Evolutionary conservation across 2,329 filamentous ascomycete genomes (phyloP).

Genomic region (Monosporascus sp.): DNA sequence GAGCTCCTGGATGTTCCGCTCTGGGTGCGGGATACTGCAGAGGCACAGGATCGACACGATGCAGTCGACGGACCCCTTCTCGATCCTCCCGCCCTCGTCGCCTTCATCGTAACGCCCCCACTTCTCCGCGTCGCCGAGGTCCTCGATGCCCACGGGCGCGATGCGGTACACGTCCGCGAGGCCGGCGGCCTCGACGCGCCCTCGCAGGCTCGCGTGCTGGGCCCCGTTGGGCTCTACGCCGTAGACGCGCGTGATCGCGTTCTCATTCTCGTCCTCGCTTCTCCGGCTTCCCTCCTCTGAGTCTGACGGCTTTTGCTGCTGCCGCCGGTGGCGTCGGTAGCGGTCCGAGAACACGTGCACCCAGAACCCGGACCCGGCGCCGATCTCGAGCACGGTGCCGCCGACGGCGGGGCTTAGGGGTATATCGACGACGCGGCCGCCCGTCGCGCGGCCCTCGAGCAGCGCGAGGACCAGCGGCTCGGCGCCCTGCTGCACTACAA

Average conservation of each 20-base stretch:
- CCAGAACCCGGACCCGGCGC: slow-evolving; percentile 58
- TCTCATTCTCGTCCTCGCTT: slow-evolving; percentile 2
- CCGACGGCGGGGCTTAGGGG: slow-evolving; percentile 32
- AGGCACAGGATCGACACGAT: slow-evolving; percentile 57
- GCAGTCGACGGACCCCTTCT: slow-evolving; percentile 48
- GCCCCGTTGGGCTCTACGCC: slow-evolving; percentile 59
- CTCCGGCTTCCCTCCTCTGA: slow-evolving; percentile 1
- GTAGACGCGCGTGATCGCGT: slow-evolving; percentile 42
- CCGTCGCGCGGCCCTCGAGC: slow-evolving; percentile 41
- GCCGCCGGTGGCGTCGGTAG: slow-evolving; percentile 1
- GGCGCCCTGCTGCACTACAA: slow-evolving; percentile 24
- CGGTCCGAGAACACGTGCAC: slow-evolving; percentile 40
- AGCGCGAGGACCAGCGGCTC: slow-evolving; percentile 45
- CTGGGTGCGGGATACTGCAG: slow-evolving; percentile 58
- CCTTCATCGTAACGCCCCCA: slow-evolving; percentile 32
- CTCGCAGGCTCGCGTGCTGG: slow-evolving; percentile 43
- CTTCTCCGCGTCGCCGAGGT: slow-evolving; percentile 35
- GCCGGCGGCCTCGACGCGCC: slow-evolving; percentile 43
- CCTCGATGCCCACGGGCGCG: slow-evolving; percentile 57
- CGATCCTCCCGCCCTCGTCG: slow-evolving; percentile 23
- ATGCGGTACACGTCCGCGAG: slow-evolving; percentile 55
- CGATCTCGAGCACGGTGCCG: slow-evolving; percentile 56
- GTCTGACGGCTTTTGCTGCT: slow-evolving; percentile 1
- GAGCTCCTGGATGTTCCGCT: slow-evolving; percentile 47
- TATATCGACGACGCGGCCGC: slow-evolving; percentile 30